Evolutionary conservation across 1,284 basidiomycete genomes (phyloP), one percentile per base, ranked within the genome.

Genomic region (Singerocomus inundabilis): DNA sequence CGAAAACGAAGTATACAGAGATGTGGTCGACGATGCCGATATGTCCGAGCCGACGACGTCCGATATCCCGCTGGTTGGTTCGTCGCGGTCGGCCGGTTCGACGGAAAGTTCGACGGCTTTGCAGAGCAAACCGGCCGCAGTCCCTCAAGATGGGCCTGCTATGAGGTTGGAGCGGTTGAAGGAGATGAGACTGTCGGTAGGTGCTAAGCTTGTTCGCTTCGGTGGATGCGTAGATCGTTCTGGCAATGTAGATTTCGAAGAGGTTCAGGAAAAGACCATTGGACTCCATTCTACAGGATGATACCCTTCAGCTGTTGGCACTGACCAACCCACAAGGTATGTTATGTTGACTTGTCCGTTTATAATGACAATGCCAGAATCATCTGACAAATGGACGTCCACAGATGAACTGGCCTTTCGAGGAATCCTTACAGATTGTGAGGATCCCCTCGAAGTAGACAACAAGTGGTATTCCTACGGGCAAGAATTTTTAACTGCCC

Each of bases 301-400:
- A 67, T 31, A 62, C 62, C 12, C 64, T 65, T 8, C 52, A 68
- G 26, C 13, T 54, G 21, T 35, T 65, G 46, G 64, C 63, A 11
- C 29, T 54, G 40, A 54, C 41, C 1, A 21, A 55, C 24, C 62
- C 66, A 1, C 43, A 53, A 45, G 64, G 63, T 60, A 39, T 6
- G 44, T 44, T 5, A 5, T 34, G 4, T 16, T 10, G 29, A 7
- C 30, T 9, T 11, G 11, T 15, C 32, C n/a, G 8, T 25, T 25
- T 5, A 7, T 13, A 2, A 15, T 7, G 12, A 34, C 18, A n/a
- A 5, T 11, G 6, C n/a, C 8, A 11, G 16, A n/a, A 13, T 31
- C 16, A 10, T 40, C 37, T 64, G 35, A 63, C 44, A 6, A 37
- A 35, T 10, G 24, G 4, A 26, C 18, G 1, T 6, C 25, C 16